Evolutionary conservation across 2,329 filamentous ascomycete species (phyloP).

Genomic region (Chaetothyriales sp.): DNA sequence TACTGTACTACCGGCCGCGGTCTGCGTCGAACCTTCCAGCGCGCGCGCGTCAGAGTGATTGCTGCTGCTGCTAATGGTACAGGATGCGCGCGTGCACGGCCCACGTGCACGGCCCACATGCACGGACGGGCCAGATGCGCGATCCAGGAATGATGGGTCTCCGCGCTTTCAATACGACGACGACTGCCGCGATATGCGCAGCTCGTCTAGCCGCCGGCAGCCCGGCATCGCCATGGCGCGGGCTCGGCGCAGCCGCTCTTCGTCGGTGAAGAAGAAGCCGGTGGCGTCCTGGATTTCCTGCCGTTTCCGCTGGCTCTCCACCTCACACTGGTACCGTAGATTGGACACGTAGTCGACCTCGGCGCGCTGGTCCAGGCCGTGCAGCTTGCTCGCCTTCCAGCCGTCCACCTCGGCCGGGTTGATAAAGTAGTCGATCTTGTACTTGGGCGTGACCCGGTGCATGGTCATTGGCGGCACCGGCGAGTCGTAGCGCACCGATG

Average conservation of each 20-base stretch:
- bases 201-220: constrained; percentile 42
- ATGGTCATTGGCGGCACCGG: constrained; percentile 59
- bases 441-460: constrained; percentile 54
- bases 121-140: not conserved
- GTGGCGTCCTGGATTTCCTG: constrained; percentile 62
- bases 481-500: constrained; percentile 62
- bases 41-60: no score
- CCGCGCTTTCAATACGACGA: not conserved
- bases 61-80: no score
- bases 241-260: constrained; percentile 63
- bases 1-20: not conserved
- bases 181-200: constrained; percentile 27
- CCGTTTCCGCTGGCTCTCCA: constrained; percentile 52
- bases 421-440: constrained; percentile 72
- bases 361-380: constrained; percentile 61
- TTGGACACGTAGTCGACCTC: constrained; percentile 58
- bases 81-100: no score
- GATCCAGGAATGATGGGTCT: not conserved
- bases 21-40: no score
- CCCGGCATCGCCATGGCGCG: constrained; percentile 45
- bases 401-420: constrained; percentile 63
- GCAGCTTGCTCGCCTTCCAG: constrained; percentile 55
- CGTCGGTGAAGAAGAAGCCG: constrained; percentile 76
- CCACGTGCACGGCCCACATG: not conserved
- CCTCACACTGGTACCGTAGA: constrained; percentile 59